Conservation (phyloP, 176 grass and related monocot genomes). For the Avena eriantha region DNA sequence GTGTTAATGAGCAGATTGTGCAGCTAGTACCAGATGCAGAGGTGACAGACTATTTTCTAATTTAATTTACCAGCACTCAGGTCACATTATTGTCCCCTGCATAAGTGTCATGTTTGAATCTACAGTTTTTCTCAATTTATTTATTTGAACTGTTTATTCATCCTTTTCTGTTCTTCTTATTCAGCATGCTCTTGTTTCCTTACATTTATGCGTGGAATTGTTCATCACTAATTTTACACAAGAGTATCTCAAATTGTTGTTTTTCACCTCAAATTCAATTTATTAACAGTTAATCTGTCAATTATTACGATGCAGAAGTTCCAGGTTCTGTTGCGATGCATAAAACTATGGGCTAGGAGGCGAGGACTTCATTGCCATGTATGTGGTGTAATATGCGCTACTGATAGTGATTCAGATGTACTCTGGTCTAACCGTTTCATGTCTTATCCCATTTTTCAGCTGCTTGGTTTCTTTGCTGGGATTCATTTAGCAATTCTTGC, state of each 20-base stretch:
- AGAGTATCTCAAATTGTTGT: not conserved
- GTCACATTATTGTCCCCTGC: constrained; percentile 2
- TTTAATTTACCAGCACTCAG: not conserved
- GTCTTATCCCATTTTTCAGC: constrained; percentile 44
- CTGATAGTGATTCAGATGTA: constrained; percentile 12
- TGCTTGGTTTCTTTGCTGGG: constrained; percentile 77
- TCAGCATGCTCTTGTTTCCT: constrained; percentile 5
- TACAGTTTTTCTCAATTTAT: not conserved
- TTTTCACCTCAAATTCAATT: not conserved
- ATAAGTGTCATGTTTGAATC: not conserved
- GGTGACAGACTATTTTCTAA: constrained; percentile 36
- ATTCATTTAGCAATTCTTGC: constrained; percentile 72
- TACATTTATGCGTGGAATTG: not conserved
- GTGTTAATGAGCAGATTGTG: constrained; percentile 68
- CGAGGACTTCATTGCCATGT: constrained; percentile 74
- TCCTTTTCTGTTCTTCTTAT: not conserved
- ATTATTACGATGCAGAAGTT: constrained; percentile 58
- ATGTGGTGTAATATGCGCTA: constrained; percentile 35
- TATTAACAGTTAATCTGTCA: constrained; percentile 21
- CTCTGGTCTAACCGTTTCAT: constrained; percentile 16
- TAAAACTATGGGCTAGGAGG: constrained; percentile 75
- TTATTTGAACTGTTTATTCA: not conserved
- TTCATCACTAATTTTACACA: not conserved
- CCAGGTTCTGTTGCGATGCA: constrained; percentile 59
- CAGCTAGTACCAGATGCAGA: constrained; percentile 68